Percentiles rank a stretch among this genome's conserved stretches.
Evolutionary conservation across 139 green algal genomes (phyloP).

Genomic region (Coelastrella sp.): DNA sequence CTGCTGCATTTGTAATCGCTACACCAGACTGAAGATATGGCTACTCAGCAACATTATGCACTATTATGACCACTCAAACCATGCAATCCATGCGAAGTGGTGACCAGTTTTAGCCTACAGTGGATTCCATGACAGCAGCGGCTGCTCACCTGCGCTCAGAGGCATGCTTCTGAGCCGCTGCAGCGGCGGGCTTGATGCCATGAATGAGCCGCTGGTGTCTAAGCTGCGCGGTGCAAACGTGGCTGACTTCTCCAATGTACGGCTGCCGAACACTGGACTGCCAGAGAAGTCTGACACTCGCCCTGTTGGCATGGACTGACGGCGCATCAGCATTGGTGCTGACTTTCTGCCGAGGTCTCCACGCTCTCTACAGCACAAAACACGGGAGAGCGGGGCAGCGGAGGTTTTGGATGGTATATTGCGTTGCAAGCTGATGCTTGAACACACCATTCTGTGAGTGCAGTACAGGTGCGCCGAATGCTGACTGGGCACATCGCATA

Average conservation of each 20-base stretch:
- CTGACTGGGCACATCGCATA: not conserved
- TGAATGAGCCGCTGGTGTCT: conserved; percentile 1
- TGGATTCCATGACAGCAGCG: not conserved
- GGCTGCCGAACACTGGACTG: not conserved
- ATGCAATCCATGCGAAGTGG: not conserved
- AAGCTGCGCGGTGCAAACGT: not conserved
- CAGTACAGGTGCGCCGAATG: not conserved
- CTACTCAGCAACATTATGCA: too few species aligned
- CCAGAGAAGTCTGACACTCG: not conserved
- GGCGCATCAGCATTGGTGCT: not conserved
- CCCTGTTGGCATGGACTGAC: not conserved
- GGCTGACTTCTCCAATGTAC: not conserved
- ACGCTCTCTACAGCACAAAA: not conserved
- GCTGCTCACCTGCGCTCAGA: not conserved
- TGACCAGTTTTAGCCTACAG: not conserved
- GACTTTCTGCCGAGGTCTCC: not conserved
- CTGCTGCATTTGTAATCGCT: too few species aligned
- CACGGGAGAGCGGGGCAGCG: not conserved
- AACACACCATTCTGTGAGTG: not conserved
- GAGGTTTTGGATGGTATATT: not conserved
- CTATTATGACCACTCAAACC: too few species aligned
- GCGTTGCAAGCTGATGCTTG: not conserved
- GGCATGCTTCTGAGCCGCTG: conserved; percentile 9
- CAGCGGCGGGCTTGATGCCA: not conserved
- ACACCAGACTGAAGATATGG: too few species aligned